phyloP scores from a whole-genome alignment of 352 stramenopile genomes.

The Phytophthora cryptogea region DNA sequence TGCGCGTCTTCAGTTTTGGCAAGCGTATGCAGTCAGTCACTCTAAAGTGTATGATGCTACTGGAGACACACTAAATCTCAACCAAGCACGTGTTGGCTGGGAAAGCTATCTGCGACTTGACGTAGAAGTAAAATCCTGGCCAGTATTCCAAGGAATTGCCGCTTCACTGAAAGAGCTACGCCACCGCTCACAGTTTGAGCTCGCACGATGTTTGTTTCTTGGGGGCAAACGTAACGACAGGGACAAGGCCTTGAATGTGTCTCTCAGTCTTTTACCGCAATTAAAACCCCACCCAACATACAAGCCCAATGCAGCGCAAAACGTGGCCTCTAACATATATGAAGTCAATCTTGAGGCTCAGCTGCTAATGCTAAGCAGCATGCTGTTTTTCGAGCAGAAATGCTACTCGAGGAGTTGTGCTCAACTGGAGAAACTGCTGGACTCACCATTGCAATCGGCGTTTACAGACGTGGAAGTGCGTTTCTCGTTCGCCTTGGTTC shows the following conservation, averaged over 20 bases:
- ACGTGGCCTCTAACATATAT: background rate
- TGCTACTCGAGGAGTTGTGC: slow-evolving; percentile 18
- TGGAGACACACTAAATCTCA: slow-evolving; percentile 47
- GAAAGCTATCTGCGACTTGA: slow-evolving; percentile 41
- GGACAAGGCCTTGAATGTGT: slow-evolving; percentile 22
- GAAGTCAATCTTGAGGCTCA: slow-evolving; percentile 18
- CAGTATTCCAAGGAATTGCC: slow-evolving; percentile 16
- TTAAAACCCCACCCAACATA: background rate
- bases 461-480: slow-evolving; percentile 46
- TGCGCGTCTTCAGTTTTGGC: slow-evolving; percentile 54
- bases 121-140: slow-evolving; percentile 16
- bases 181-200: slow-evolving; percentile 35
- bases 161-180: slow-evolving; percentile 22
- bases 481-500: slow-evolving; percentile 37
- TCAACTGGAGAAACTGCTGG: slow-evolving; percentile 31
- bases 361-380: slow-evolving; percentile 47
- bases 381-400: slow-evolving; percentile 45
- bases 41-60: slow-evolving; percentile 56
- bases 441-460: slow-evolving; percentile 1
- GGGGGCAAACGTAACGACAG: slow-evolving; percentile 29
- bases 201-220: slow-evolving; percentile 51
- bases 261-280: slow-evolving; percentile 25
- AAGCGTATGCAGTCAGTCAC: slow-evolving; percentile 58
- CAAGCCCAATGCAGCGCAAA: background rate
- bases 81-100: slow-evolving; percentile 45